Percentiles rank a stretch among this genome's conserved stretches.
Conservation (phyloP, 2,329 filamentous ascomycete species). For the Tolypocladium album region DNA sequence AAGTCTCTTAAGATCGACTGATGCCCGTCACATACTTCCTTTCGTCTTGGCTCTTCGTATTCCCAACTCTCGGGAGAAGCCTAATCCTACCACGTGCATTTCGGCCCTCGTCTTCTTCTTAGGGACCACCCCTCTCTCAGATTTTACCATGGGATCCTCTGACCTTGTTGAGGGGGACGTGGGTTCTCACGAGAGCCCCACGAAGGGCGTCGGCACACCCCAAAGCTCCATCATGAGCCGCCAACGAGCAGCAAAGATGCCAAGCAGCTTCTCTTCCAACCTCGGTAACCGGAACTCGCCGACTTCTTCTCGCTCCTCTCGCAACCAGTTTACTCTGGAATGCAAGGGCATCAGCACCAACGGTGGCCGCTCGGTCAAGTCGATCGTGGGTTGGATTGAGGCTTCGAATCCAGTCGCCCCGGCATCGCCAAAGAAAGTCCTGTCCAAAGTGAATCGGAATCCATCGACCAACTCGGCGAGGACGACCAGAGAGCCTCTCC, state of each 20-base stretch:
- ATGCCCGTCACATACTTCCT: background rate
- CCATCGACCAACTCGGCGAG: background rate
- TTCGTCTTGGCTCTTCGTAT: background rate
- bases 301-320: background rate
- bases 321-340: too few species aligned
- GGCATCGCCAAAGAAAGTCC: background rate
- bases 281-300: slow-evolving; percentile 10
- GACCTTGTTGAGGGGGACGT: background rate
- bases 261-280: slow-evolving; percentile 18
- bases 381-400: slow-evolving; percentile 21
- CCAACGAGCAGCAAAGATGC: slow-evolving; percentile 8
- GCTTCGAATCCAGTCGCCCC: slow-evolving; percentile 6
- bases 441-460: background rate
- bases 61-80: background rate
- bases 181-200: background rate
- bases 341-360: background rate
- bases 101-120: background rate
- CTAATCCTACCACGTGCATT: background rate
- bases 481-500: background rate
- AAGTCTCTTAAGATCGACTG: background rate
- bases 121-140: background rate
- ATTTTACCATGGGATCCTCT: background rate
- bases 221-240: slow-evolving; percentile 6
- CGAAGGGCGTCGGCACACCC: background rate
- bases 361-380: slow-evolving; percentile 14